Conservation (phyloP, 192 early-diverging fungal species). For the Entrophospora sp. region DNA sequence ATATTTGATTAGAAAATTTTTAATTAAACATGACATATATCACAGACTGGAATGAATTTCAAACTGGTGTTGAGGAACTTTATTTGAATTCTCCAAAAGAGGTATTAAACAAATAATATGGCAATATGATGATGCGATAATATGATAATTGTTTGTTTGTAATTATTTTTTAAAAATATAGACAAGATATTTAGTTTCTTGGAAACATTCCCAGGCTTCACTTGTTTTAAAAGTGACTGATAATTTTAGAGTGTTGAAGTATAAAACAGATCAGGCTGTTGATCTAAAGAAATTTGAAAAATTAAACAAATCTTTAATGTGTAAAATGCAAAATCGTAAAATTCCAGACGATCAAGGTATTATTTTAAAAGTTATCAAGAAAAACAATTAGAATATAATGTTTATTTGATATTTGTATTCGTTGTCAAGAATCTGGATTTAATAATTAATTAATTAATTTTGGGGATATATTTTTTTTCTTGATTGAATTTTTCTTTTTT, state of each 20-base stretch:
- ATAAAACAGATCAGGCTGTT: slow-evolving; percentile 55
- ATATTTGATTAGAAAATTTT: too few relatives aligned
- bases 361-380: background rate
- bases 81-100: slow-evolving; percentile 49
- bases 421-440: too few relatives aligned
- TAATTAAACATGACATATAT: slow-evolving; percentile 78
- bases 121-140: too few relatives aligned
- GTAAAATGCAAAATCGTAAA: slow-evolving; percentile 55
- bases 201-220: slow-evolving; percentile 56
- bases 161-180: slow-evolving; percentile 18
- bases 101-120: too few relatives aligned
- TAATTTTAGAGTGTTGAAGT: slow-evolving; percentile 61
- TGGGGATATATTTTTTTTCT: too few relatives aligned
- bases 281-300: slow-evolving; percentile 68
- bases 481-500: too few relatives aligned
- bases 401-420: too few relatives aligned
- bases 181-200: slow-evolving; percentile 62
- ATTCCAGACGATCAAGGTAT: background rate
- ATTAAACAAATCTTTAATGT: slow-evolving; percentile 57
- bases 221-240: slow-evolving; percentile 70
- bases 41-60: slow-evolving; percentile 64
- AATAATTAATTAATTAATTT: too few relatives aligned
- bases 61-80: slow-evolving; percentile 64
- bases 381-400: background rate
- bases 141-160: too few relatives aligned